A percentile compares a stretch with the other conserved stretches of the same genome.
phyloP scores from a whole-genome alignment of 768 basidiomycete species.

The Dendrothele bispora region DNA sequence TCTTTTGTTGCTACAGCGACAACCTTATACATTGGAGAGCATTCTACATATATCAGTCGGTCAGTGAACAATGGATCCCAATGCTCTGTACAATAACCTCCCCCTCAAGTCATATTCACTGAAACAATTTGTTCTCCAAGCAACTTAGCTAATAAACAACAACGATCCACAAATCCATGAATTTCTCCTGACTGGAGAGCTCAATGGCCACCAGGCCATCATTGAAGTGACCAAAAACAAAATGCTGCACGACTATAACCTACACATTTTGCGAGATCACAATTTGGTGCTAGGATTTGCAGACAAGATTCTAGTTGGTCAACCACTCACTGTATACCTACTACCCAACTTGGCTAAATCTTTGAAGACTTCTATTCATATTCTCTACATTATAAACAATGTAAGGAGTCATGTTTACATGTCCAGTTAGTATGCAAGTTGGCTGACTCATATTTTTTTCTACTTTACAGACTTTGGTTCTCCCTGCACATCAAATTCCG shows the following conservation, averaged over 20 bases:
- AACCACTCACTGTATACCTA: conserved; percentile 1
- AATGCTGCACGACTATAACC: background rate
- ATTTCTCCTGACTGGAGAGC: no score
- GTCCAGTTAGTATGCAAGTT: background rate
- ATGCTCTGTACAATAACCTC: no score
- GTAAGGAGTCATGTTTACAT: no score
- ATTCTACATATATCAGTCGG: no score
- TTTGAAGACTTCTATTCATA: background rate
- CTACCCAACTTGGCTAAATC: background rate
- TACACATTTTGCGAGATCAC: conserved; percentile 14
- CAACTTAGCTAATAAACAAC: no score
- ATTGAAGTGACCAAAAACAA: background rate
- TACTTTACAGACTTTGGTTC: background rate
- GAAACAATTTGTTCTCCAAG: no score
- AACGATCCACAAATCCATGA: no score
- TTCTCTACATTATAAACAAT: background rate
- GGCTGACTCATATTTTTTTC: background rate
- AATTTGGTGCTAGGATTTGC: conserved; percentile 19
- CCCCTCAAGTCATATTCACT: no score
- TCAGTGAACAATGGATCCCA: no score
- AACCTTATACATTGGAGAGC: no score
- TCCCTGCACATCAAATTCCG: conserved; percentile 24
- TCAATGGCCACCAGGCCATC: background rate
- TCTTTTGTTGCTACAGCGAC: no score
- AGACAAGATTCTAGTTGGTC: conserved; percentile 7